These are phyloP conservation scores for Carex kokanica DNA, from an alignment of 176 grass and related monocot genomes.

Conservation along the genomic window DNA sequence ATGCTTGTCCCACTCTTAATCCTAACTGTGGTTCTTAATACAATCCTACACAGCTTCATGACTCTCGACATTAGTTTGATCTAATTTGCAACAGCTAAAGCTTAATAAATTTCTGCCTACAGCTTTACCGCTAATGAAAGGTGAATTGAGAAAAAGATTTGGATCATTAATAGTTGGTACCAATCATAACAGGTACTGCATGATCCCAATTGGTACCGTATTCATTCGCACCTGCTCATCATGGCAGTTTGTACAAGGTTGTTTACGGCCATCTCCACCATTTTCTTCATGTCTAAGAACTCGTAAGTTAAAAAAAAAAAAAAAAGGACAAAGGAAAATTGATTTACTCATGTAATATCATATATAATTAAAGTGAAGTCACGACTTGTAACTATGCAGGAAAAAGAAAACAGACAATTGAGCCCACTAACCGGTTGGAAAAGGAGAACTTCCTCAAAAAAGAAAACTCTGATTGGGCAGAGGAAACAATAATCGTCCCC, in stretches of 20 bases:
- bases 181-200: background rate
- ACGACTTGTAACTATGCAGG: background rate
- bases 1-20: background rate
- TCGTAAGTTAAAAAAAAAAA: background rate
- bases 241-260: constrained; percentile 14
- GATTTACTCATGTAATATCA: background rate
- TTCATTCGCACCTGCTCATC: constrained; percentile 13
- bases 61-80: background rate
- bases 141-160: background rate
- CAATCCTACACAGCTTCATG: background rate
- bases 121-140: background rate
- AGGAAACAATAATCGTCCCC: constrained; percentile 53
- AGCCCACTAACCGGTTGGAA: constrained; percentile 39
- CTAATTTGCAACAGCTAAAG: background rate
- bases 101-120: background rate
- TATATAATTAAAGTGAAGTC: background rate
- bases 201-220: background rate
- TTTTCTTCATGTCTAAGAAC: background rate
- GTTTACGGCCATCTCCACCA: background rate
- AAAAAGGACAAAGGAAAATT: background rate
- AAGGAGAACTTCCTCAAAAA: constrained; percentile 39
- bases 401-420: background rate
- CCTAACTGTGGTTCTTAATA: background rate
- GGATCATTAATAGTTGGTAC: background rate
- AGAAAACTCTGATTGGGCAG: constrained; percentile 45